Evolutionary conservation across 164 flowering plant genomes (phyloP), one percentile per base, ranked within the genome.

Genomic region (Vitis amurensis): DNA sequence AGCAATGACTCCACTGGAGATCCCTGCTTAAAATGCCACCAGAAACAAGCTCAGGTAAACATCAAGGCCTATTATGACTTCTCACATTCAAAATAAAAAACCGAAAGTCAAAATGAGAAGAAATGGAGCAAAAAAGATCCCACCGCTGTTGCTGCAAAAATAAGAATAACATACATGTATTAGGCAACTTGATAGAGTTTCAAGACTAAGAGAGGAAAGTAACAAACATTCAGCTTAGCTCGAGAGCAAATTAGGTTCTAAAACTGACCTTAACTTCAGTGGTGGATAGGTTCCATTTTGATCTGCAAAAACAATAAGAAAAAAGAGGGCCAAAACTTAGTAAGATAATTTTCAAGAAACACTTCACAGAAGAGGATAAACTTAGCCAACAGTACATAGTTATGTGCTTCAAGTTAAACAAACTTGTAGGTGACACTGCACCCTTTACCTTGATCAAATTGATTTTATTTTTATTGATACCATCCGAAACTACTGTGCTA

Each of bases 231-330:
- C 44, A 68, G 15, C 11, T 16, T 3, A 59, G 59, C 15, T 31
- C 2, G 50, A 11, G 16, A 63, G 50, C 11, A 57, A 50, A 59
- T 55, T 55, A 44, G 57, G 44, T 44, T 55, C 16, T 29, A 17
- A 19, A 17, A 63, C 15, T 16, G 68, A 85, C 89, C 82, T 85
- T 62, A 50, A 47, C 63, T 67, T 71, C 49, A 89, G 68, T 27
- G 86, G 76, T 3, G 81, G 83, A 72, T 52, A 89, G 12, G 27
- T 78, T 71, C 86, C 88, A 67, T 66, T 75, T 75, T 69, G 66
- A 83, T 89, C 93, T 87, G 91, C 81, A 76, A 52, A 61, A 23
- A 12, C 9, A 51, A 19, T 29, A 29, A 59, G 31, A 37, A 55
- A 50, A 37, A 37, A 37, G 44, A 23, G 44, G 4, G 44, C 44